A percentile compares a stretch with the other conserved stretches of the same genome.
phyloP scores from a whole-genome alignment of 805 yeast species.

The Tetrapisispora namnaoensis region DNA sequence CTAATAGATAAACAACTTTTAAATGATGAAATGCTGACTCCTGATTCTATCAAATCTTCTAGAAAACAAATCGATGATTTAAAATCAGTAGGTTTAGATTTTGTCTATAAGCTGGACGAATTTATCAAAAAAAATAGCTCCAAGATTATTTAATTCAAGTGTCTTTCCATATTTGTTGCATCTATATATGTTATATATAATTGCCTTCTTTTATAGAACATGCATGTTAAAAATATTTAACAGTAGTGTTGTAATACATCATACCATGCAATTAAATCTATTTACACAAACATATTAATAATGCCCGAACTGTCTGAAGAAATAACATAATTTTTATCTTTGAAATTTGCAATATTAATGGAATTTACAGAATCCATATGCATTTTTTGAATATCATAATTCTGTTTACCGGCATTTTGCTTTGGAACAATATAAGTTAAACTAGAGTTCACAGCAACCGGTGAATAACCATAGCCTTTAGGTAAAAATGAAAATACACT shows the following conservation, averaged over 20 bases:
- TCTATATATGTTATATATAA: too few relatives aligned
- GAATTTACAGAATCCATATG: slow-evolving; percentile 1
- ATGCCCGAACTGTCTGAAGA: slow-evolving; percentile 5
- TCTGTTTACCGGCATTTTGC: neutral
- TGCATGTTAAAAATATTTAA: too few relatives aligned
- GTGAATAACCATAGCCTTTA: slow-evolving; percentile 3
- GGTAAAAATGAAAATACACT: slow-evolving; percentile 6
- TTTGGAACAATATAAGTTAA: slow-evolving; percentile 10
- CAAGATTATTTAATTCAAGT: neutral
- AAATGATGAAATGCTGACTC: slow-evolving; percentile 46
- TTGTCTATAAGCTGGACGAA: slow-evolving; percentile 54
- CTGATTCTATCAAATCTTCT: slow-evolving; percentile 46
- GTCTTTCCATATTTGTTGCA: neutral
- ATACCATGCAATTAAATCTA: neutral
- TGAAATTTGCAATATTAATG: neutral
- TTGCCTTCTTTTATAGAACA: neutral
- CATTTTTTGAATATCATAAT: neutral
- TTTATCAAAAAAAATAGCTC: slow-evolving; percentile 20
- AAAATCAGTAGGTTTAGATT: slow-evolving; percentile 58
- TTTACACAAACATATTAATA: neutral
- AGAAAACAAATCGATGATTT: slow-evolving; percentile 53
- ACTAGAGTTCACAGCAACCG: slow-evolving; percentile 16
- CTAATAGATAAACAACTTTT: slow-evolving; percentile 58
- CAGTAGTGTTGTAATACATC: neutral
- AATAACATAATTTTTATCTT: neutral